Evolutionary conservation across 176 grass and related monocot species (phyloP).

Genomic region (Raddia distichophylla): DNA sequence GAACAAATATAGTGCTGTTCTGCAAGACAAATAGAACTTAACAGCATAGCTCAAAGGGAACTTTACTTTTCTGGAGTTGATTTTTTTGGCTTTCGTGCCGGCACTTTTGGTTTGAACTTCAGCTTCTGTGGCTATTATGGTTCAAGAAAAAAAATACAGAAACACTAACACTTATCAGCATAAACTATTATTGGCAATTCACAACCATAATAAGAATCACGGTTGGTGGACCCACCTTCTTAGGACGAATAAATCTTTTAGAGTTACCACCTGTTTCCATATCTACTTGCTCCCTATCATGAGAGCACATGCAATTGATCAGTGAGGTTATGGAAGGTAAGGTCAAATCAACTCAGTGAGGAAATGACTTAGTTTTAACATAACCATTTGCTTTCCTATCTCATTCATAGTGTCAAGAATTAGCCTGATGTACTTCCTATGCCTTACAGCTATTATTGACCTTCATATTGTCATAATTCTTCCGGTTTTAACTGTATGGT

Average conservation of each 20-base stretch:
- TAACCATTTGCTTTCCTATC: background rate
- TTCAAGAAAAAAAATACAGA: background rate
- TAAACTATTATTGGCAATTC: background rate
- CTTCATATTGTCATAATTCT: background rate
- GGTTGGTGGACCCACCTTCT: conserved; percentile 29
- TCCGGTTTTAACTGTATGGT: background rate
- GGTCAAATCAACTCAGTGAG: background rate
- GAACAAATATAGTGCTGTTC: background rate
- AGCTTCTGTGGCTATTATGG: conserved; percentile 46
- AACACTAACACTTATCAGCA: background rate
- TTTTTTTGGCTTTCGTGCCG: conserved; percentile 50
- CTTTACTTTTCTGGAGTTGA: conserved; percentile 38
- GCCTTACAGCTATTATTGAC: background rate
- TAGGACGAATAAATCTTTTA: conserved; percentile 16
- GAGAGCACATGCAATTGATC: background rate
- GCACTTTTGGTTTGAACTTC: conserved; percentile 66
- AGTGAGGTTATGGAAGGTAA: background rate
- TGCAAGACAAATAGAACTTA: no score
- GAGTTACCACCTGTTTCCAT: conserved; percentile 41
- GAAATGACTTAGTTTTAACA: background rate
- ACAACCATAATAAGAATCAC: background rate
- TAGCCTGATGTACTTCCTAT: background rate
- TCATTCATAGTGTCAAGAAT: background rate
- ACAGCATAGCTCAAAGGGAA: background rate
- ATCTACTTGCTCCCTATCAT: background rate